Conservation (phyloP, 345 rosid species). For the Nasturtium officinale region DNA sequence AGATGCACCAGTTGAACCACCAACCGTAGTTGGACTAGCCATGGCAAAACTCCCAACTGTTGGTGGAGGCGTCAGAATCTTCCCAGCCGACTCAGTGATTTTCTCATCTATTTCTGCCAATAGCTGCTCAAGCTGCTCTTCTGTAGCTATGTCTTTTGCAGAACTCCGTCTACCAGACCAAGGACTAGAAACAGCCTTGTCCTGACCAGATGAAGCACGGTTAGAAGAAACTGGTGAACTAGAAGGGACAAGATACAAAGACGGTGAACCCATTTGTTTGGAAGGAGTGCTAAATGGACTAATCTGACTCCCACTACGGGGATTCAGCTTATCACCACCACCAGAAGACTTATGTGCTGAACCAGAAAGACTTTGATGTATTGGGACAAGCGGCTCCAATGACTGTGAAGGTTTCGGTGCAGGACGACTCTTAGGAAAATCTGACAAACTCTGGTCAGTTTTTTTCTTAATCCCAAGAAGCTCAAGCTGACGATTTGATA, state of each 20-base stretch:
- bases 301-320: constrained; percentile 54
- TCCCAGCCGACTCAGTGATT: constrained; percentile 76
- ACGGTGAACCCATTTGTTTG: constrained; percentile 62
- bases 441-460: constrained; percentile 50
- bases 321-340: constrained; percentile 55
- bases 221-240: constrained; percentile 58
- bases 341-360: constrained; percentile 57
- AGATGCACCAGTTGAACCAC: constrained; percentile 73
- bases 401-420: constrained; percentile 57
- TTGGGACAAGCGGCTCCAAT: constrained; percentile 75
- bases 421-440: constrained; percentile 65
- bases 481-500: constrained; percentile 69
- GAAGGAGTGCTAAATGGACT: constrained; percentile 59
- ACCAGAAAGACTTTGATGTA: constrained; percentile 62
- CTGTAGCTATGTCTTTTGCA: constrained; percentile 73
- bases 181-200: constrained; percentile 65
- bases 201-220: constrained; percentile 67
- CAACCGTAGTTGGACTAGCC: constrained; percentile 67
- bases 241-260: constrained; percentile 72
- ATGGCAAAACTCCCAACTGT: constrained; percentile 64
- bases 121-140: constrained; percentile 86
- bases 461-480: constrained; percentile 79
- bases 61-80: constrained; percentile 76
- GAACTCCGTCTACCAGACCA: constrained; percentile 71
- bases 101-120: constrained; percentile 79